A percentile compares a stretch with the other conserved stretches of the same genome.
These are phyloP conservation scores for Didymellaceae sp. DNA, from an alignment of 2,329 filamentous ascomycete species.

Conservation along the genomic window DNA sequence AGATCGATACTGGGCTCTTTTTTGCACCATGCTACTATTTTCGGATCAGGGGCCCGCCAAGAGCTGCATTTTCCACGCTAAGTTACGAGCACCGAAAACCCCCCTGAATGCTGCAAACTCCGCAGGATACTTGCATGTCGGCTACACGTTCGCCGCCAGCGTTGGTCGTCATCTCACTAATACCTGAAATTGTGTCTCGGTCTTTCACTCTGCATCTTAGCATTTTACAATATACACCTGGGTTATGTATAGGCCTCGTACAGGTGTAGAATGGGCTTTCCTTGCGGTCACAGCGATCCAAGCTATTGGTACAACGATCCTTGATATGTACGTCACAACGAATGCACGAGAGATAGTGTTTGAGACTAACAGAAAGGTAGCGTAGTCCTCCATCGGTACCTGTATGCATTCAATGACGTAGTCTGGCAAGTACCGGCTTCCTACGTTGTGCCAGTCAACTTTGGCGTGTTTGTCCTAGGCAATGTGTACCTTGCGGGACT, in stretches of 20 bases:
- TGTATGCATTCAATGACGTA: slow-evolving; percentile 24
- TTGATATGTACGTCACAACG: slow-evolving; percentile 22
- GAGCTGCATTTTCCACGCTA: slow-evolving; percentile 7
- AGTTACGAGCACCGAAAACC: slow-evolving; percentile 4
- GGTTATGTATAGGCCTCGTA: slow-evolving; percentile 8
- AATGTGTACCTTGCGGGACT: slow-evolving; percentile 28
- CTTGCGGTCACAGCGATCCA: slow-evolving; percentile 23
- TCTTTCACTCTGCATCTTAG: background rate
- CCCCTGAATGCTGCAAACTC: too few species aligned
- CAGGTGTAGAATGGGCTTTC: slow-evolving; percentile 21
- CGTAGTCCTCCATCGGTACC: slow-evolving; percentile 23
- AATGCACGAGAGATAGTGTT: background rate
- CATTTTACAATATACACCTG: background rate
- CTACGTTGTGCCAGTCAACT: slow-evolving; percentile 25
- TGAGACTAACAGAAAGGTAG: slow-evolving; percentile 4
- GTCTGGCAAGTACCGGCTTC: slow-evolving; percentile 28
- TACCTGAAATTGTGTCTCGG: too few species aligned
- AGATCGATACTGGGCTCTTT: background rate
- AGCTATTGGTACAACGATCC: slow-evolving; percentile 14
- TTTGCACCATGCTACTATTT: slow-evolving; percentile 1
- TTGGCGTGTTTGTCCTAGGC: slow-evolving; percentile 26
- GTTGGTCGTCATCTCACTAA: too few species aligned
- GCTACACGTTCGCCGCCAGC: too few species aligned
- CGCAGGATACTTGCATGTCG: too few species aligned
- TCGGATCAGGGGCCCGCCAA: background rate